A percentile compares a stretch with the other conserved stretches of the same genome.
These are phyloP conservation scores for Alternaria tenuissima DNA, from an alignment of 2,329 filamentous ascomycete genomes.

Conservation along the genomic window DNA sequence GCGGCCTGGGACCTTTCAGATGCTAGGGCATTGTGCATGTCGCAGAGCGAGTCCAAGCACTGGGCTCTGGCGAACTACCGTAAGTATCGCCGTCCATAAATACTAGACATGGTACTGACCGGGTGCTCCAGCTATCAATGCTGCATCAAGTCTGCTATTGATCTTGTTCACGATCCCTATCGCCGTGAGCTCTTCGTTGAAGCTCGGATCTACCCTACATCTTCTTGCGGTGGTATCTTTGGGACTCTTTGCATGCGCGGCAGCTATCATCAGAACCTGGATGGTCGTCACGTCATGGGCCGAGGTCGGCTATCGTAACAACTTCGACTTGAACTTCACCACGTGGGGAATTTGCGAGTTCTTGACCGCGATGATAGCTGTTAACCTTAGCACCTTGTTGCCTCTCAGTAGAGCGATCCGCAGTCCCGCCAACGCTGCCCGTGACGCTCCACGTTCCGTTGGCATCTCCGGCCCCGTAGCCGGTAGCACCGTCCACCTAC, in stretches of 20 bases:
- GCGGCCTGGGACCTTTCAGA: conserved; percentile 53
- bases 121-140: conserved; percentile 3
- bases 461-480: conserved; percentile 16
- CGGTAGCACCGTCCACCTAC: conserved; percentile 16
- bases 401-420: conserved; percentile 5
- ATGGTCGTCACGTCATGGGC: conserved; percentile 19
- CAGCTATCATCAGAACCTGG: conserved; percentile 49
- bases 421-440: background rate
- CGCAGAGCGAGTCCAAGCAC: conserved; percentile 53
- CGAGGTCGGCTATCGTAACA: conserved; percentile 4
- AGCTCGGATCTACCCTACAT: conserved; percentile 6
- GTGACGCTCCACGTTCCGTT: background rate
- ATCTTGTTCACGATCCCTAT: conserved; percentile 22
- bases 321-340: conserved; percentile 10
- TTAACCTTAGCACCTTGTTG: conserved; percentile 8
- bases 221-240: conserved; percentile 48
- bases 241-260: conserved; percentile 52
- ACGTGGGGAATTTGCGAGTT: conserved; percentile 20
- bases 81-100: conserved; percentile 18
- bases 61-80: conserved; percentile 57
- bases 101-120: background rate
- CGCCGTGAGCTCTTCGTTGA: background rate
- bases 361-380: conserved; percentile 10
- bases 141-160: conserved; percentile 46
- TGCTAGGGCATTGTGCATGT: conserved; percentile 20